These are phyloP conservation scores for Rosa multiflora DNA, from an alignment of 306 rosid genomes.

Conservation along the genomic window DNA sequence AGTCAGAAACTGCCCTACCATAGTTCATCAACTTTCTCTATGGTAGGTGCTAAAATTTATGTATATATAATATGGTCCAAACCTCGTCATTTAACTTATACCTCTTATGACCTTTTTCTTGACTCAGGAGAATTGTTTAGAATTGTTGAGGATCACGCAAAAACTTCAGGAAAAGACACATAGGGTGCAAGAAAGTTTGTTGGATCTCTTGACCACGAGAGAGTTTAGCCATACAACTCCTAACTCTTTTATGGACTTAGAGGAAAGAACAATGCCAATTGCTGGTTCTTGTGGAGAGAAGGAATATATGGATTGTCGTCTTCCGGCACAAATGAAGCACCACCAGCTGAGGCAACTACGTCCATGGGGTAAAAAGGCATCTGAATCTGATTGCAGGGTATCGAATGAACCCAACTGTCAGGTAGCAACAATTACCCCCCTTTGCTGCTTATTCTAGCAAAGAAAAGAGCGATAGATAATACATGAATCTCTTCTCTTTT, in stretches of 20 bases:
- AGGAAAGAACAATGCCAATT: not conserved
- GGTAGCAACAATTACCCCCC: not conserved
- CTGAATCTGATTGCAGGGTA: no score
- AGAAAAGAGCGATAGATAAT: not conserved
- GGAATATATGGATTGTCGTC: not conserved
- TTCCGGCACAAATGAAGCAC: no score
- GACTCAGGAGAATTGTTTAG: constrained; percentile 3
- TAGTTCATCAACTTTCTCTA: not conserved
- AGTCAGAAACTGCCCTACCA: not conserved
- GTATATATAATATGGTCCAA: not conserved
- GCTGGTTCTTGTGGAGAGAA: not conserved
- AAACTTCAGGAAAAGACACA: not conserved
- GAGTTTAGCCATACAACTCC: constrained; percentile 1
- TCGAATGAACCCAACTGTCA: not conserved
- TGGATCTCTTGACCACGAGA: not conserved
- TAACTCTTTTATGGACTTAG: not conserved
- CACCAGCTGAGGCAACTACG: no score
- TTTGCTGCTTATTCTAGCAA: not conserved
- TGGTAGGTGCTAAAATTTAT: constrained; percentile 3
- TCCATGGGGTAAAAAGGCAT: no score
- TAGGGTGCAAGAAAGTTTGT: constrained; percentile 4
- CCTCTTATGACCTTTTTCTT: not conserved
- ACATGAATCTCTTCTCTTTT: no score
- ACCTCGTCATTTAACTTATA: not conserved
- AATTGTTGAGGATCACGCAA: constrained; percentile 9